Conservation (phyloP, 345 rosid genomes). For the Salix exigua region DNA sequence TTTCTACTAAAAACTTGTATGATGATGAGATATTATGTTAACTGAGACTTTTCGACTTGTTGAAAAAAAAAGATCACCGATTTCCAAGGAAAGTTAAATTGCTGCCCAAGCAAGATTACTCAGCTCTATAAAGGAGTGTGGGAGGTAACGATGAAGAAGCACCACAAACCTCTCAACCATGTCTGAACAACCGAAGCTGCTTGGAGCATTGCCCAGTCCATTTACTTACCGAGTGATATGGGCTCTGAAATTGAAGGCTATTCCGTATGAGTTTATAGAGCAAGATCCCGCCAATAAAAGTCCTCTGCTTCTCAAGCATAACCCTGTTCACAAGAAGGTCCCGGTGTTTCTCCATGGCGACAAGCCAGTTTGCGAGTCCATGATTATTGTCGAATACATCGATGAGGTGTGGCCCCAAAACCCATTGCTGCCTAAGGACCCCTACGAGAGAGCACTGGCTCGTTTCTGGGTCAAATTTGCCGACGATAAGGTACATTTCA, state of each 20-base stretch:
- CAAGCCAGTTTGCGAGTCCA: neutral
- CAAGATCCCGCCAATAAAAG: neutral
- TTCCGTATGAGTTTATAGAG: neutral
- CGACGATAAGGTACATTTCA: neutral
- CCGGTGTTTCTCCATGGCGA: neutral
- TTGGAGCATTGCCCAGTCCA: neutral
- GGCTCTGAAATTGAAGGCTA: neutral
- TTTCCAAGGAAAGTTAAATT: too few species aligned
- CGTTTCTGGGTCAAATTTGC: constrained; percentile 9
- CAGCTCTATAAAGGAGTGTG: neutral
- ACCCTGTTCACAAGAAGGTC: constrained; percentile 5
- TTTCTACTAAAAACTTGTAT: too few species aligned
- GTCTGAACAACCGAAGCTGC: neutral
- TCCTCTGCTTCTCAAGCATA: neutral
- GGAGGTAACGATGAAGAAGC: neutral
- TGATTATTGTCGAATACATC: neutral
- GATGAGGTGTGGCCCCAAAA: neutral
- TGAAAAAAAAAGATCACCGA: too few species aligned
- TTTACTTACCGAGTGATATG: neutral
- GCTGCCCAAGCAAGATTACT: too few species aligned
- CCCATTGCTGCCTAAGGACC: neutral
- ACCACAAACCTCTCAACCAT: neutral
- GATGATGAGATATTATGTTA: too few species aligned
- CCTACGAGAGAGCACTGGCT: neutral
- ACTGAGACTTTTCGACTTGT: too few species aligned